These are phyloP conservation scores for Rhodotorula paludigena DNA, from an alignment of 768 basidiomycete genomes.

Conservation along the genomic window DNA sequence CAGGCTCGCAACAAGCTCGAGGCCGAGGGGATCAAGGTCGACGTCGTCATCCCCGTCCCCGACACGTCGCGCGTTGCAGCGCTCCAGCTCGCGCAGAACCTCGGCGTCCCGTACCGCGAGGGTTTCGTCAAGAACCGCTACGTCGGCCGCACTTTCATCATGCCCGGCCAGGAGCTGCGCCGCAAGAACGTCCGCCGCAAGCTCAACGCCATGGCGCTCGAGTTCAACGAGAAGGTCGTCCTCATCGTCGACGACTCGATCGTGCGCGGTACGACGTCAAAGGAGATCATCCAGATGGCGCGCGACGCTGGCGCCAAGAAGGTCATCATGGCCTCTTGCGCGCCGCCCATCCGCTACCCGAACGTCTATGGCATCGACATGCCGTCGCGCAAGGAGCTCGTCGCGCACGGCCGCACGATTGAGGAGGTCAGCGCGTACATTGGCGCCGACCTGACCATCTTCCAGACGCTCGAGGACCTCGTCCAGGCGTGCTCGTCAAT, in stretches of 20 bases:
- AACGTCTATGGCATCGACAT: conserved; percentile 99
- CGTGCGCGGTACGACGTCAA: conserved; percentile 95
- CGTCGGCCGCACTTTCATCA: conserved; percentile 96
- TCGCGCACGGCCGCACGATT: conserved; percentile 70
- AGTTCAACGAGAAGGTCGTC: conserved; percentile 86
- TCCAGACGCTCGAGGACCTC: conserved; percentile 85
- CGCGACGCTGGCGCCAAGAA: conserved; percentile 96
- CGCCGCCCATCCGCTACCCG: conserved; percentile 87
- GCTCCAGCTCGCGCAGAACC: conserved; percentile 84
- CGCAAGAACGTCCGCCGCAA: conserved; percentile 91
- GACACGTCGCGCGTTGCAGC: conserved; percentile 97
- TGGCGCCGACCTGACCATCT: conserved; percentile 92
- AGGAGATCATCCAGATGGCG: conserved; percentile 98
- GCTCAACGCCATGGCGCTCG: conserved; percentile 96
- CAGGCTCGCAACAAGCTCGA: conserved; percentile 72
- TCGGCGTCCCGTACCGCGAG: conserved; percentile 86
- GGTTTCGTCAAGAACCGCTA: conserved; percentile 99
- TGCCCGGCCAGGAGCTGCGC: conserved; percentile 97
- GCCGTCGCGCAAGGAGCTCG: conserved; percentile 90
- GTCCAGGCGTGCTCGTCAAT: conserved; percentile 70
- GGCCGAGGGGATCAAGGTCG: conserved; percentile 65
- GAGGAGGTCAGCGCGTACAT: conserved; percentile 71
- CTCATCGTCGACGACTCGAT: conserved; percentile 98
- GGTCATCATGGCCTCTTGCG: conserved; percentile 92
- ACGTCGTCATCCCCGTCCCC: conserved; percentile 97